Conservation (phyloP, 2,329 filamentous ascomycete species). For the Pestalotiopsis sp. region DNA sequence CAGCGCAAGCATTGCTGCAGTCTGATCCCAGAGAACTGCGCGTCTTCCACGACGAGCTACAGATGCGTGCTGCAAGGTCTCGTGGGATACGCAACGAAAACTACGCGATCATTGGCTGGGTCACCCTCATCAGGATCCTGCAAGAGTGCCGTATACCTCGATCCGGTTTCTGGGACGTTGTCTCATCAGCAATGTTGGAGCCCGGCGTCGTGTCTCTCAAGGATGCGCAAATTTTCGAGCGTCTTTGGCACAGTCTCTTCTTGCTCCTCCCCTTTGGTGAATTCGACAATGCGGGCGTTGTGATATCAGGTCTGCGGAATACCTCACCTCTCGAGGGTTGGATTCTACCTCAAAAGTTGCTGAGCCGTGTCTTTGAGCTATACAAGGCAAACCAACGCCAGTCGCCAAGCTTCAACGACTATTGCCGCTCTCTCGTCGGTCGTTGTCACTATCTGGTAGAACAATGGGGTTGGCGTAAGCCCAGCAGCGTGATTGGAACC, state of each 20-base stretch:
- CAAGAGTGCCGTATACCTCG: conserved; percentile 52
- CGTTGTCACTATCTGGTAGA: conserved; percentile 66
- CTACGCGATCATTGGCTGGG: conserved; percentile 57
- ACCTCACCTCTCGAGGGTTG: conserved; percentile 57
- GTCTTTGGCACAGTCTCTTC: conserved; percentile 61
- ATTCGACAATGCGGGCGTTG: conserved; percentile 57
- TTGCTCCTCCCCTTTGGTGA: conserved; percentile 63
- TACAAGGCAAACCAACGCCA: conserved; percentile 61
- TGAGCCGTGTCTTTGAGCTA: conserved; percentile 60
- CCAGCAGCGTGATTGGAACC: conserved; percentile 58
- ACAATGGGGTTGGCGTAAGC: conserved; percentile 68
- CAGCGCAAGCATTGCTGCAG: conserved; percentile 42
- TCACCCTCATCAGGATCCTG: conserved; percentile 57
- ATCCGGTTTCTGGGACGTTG: conserved; percentile 63
- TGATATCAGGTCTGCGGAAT: conserved; percentile 43
- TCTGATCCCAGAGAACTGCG: conserved; percentile 47
- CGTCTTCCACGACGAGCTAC: conserved; percentile 50
- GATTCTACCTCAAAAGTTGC: conserved; percentile 58
- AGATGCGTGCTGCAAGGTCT: conserved; percentile 47
- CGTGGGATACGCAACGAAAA: conserved; percentile 53
- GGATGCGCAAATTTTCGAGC: conserved; percentile 55
- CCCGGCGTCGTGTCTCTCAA: conserved; percentile 35
- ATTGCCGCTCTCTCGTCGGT: conserved; percentile 60
- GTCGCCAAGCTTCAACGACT: conserved; percentile 65
- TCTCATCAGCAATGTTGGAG: conserved; percentile 45